Percentiles rank a stretch among this genome's conserved stretches.
Evolutionary conservation across 306 rosid species (phyloP).

Genomic region (barrel medic (Medicago truncatula)): MtrunA17r5.0-ANR NC_053049.1:47849501-47850000

Average conservation of each 20-base stretch:
- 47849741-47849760: constrained; percentile 18
- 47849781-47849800: background rate
- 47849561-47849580: constrained; percentile 71
- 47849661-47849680: constrained; percentile 14
- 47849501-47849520: constrained; percentile 87
- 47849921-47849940: background rate
- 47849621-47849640: constrained; percentile 9
- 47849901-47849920: background rate
- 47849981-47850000: constrained; percentile 7
- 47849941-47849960: background rate
- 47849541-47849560: constrained; percentile 74
- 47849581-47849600: constrained; percentile 46
- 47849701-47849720: constrained; percentile 8
- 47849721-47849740: constrained; percentile 27
- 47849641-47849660: constrained; percentile 4
- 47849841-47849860: constrained; percentile 15
- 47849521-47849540: constrained; percentile 76
- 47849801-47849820: constrained; percentile 3
- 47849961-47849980: constrained; percentile 5
- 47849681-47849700: constrained; percentile 14
- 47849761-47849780: constrained; percentile 16
- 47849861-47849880: constrained; percentile 15
- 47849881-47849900: background rate
- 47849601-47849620: constrained; percentile 19
- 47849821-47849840: constrained; percentile 1